Percentiles rank a stretch among this genome's conserved stretches.
Evolutionary conservation across 176 grass and related monocot species (phyloP).

Genomic region (Oryza longistaminata): DNA sequence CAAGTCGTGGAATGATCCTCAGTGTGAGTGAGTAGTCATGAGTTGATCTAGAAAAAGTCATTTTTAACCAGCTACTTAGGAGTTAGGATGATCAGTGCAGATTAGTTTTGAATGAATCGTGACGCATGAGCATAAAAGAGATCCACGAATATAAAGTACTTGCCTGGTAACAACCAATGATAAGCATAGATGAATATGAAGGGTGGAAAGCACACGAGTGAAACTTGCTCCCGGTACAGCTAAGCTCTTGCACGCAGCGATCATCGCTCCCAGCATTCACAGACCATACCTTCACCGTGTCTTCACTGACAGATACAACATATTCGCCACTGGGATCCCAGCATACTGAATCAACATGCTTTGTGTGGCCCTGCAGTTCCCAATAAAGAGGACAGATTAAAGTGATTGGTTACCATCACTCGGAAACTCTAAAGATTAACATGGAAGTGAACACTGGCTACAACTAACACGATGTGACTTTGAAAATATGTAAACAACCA

Average conservation of each 20-base stretch:
- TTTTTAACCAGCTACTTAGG: neutral
- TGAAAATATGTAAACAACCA: neutral
- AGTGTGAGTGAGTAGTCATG: neutral
- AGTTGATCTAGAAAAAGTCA: neutral
- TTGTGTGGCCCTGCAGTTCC: slow-evolving; percentile 68
- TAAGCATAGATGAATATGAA: slow-evolving; percentile 61
- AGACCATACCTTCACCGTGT: slow-evolving; percentile 77
- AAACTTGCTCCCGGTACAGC: slow-evolving; percentile 75
- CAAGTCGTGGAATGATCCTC: neutral
- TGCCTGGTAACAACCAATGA: slow-evolving; percentile 86
- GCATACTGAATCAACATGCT: slow-evolving; percentile 64
- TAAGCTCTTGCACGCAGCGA: slow-evolving; percentile 65
- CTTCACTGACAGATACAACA: slow-evolving; percentile 81
- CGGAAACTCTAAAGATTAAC: neutral
- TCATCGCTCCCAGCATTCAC: slow-evolving; percentile 49
- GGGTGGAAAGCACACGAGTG: slow-evolving; percentile 88
- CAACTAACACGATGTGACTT: neutral
- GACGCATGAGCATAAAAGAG: neutral
- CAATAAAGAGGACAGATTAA: neutral
- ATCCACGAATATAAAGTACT: neutral
- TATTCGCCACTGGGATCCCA: slow-evolving; percentile 77
- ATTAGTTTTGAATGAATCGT: neutral
- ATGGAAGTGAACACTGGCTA: neutral
- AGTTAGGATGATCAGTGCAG: neutral
- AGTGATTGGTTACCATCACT: neutral